phyloP scores from a whole-genome alignment of 495 filamentous ascomycete species.

The Amniculicola lignicola region DNA sequence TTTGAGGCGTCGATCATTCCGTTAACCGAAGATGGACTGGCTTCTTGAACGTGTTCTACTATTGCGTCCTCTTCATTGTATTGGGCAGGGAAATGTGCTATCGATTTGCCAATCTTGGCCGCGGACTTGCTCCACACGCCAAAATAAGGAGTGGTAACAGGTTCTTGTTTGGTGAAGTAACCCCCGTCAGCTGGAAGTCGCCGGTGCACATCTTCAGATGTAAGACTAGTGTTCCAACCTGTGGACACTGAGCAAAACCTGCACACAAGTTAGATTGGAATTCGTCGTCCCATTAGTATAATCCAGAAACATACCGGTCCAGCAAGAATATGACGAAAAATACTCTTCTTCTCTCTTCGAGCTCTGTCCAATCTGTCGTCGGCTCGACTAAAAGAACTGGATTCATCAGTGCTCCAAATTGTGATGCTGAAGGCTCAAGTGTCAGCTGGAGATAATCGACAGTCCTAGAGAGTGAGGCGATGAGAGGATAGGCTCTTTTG shows the following conservation, averaged over 20 bases:
- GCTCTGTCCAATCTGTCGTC: slow-evolving; percentile 6
- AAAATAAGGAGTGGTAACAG: slow-evolving; percentile 11
- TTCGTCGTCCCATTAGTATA: no score
- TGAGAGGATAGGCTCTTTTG: slow-evolving; percentile 8
- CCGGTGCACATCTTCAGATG: slow-evolving; percentile 10
- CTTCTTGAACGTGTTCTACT: background rate
- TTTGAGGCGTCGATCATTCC: slow-evolving; percentile 5
- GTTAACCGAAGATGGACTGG: slow-evolving; percentile 5
- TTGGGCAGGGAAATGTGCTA: slow-evolving; percentile 6
- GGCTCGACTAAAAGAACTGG: background rate
- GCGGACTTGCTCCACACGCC: slow-evolving; percentile 15
- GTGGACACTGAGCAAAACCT: slow-evolving; percentile 13
- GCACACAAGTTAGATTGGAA: background rate
- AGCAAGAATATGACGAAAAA: slow-evolving; percentile 10
- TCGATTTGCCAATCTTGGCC: slow-evolving; percentile 5
- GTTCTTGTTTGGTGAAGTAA: slow-evolving; percentile 12
- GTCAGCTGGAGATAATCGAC: slow-evolving; percentile 14
- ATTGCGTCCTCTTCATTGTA: slow-evolving; percentile 15
- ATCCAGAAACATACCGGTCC: background rate
- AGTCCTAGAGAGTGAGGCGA: slow-evolving; percentile 7
- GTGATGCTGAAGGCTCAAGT: background rate
- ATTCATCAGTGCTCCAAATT: slow-evolving; percentile 5
- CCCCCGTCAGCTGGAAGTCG: slow-evolving; percentile 8
- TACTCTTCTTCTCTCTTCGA: slow-evolving; percentile 8
- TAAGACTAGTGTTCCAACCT: slow-evolving; percentile 10